These are phyloP conservation scores for Monilinia fructigena DNA, from an alignment of 2,329 filamentous ascomycete species.

Conservation along the genomic window DNA sequence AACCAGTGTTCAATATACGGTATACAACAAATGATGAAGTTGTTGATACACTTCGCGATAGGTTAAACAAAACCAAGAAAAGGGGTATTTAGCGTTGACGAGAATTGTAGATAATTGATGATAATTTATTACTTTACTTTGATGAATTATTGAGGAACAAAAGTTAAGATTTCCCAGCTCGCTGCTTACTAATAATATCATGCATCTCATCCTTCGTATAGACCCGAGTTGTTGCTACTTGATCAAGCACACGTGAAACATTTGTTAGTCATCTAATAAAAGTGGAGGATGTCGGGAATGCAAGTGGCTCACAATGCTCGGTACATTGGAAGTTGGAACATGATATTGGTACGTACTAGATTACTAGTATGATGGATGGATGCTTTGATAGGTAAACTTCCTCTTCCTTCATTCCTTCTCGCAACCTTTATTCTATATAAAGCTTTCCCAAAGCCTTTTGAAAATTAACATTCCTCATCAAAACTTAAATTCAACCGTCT, in stretches of 20 bases:
- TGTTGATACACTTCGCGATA: background rate
- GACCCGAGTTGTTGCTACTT: no score
- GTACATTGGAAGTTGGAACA: slow-evolving; percentile 21
- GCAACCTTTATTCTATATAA: background rate
- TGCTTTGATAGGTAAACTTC: background rate
- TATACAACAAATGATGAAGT: background rate
- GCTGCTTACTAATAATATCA: slow-evolving; percentile 5
- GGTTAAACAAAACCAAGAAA: background rate
- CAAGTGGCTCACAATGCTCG: slow-evolving; percentile 22
- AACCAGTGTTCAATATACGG: background rate
- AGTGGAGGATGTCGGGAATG: background rate
- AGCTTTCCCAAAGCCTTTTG: background rate
- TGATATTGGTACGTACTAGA: no score
- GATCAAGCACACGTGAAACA: no score
- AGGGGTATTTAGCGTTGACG: slow-evolving; percentile 10
- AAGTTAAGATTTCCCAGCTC: background rate
- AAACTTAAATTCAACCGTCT: background rate
- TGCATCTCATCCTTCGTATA: no score
- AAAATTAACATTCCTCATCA: slow-evolving; percentile 17
- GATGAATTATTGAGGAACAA: background rate
- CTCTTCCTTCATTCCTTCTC: slow-evolving; percentile 22
- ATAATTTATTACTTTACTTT: slow-evolving; percentile 8
- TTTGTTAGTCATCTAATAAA: no score
- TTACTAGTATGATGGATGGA: no score
- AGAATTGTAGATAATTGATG: background rate